phyloP scores from a whole-genome alignment of 495 filamentous ascomycete genomes.

The Penicillium parvum region DNA sequence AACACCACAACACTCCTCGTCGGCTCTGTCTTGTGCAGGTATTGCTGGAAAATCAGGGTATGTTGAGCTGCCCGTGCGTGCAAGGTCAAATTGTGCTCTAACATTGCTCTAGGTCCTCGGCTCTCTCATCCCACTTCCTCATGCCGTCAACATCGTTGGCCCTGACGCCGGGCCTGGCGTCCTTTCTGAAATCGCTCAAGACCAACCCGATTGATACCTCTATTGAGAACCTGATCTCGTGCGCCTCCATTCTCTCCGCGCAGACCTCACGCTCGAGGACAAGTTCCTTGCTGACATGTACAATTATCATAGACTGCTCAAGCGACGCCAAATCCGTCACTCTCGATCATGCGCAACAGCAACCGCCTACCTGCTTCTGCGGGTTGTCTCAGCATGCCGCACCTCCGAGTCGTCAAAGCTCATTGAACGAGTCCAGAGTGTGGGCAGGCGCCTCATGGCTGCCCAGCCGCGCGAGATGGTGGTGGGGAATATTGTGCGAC shows the following conservation, averaged over 20 bases:
- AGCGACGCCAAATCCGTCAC: conserved; percentile 81
- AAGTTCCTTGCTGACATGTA: conserved; percentile 15
- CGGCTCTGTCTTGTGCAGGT: too few relatives aligned
- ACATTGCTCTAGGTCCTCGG: background rate
- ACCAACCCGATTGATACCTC: conserved; percentile 68
- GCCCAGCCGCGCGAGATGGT: conserved; percentile 87
- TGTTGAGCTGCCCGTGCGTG: background rate
- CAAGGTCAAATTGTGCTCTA: background rate
- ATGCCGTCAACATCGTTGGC: conserved; percentile 49
- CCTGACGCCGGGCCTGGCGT: conserved; percentile 64
- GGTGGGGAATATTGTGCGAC: conserved; percentile 88
- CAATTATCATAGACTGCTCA: conserved; percentile 61
- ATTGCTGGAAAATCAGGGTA: background rate
- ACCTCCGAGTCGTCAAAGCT: conserved; percentile 72
- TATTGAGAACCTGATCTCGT: conserved; percentile 78
- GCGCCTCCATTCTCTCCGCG: conserved; percentile 25
- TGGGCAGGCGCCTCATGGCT: conserved; percentile 67
- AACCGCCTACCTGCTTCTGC: conserved; percentile 79
- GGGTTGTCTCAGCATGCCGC: conserved; percentile 65
- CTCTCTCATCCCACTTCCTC: conserved; percentile 22
- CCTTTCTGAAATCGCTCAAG: conserved; percentile 74
- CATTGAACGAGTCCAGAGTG: conserved; percentile 67
- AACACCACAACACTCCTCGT: too few relatives aligned
- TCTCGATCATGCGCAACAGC: conserved; percentile 85
- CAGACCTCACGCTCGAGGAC: background rate